Conservation (phyloP, 306 rosid genomes). For the Pterocarpus macrocarpus region DNA sequence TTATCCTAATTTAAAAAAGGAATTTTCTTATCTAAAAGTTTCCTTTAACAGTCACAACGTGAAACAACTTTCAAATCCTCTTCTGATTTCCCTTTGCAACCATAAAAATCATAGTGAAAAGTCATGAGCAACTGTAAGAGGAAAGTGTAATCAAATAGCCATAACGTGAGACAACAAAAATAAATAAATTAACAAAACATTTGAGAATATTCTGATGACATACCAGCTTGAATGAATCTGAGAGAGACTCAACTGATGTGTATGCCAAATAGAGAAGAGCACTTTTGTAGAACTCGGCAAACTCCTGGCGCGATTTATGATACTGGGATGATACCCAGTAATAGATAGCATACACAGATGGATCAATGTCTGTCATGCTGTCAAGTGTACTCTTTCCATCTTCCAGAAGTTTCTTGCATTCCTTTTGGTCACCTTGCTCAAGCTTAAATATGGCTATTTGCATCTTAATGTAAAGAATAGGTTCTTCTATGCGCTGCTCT, state of each 20-base stretch:
- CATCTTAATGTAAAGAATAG: constrained; percentile 91
- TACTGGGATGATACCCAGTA: constrained; percentile 98
- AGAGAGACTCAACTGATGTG: constrained; percentile 94
- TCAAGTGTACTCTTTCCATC: constrained; percentile 95
- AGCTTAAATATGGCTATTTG: constrained; percentile 88
- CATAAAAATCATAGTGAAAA: constrained; percentile 9
- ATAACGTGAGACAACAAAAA: constrained; percentile 5
- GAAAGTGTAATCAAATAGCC: neutral
- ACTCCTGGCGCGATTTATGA: constrained; percentile 84
- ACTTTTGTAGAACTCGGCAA: constrained; percentile 98
- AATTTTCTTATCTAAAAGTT: neutral
- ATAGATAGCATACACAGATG: constrained; percentile 90
- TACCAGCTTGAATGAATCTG: constrained; percentile 99
- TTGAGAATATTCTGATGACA: constrained; percentile 23
- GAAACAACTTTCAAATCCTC: constrained; percentile 11
- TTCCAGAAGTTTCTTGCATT: constrained; percentile 89
- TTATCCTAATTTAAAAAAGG: neutral
- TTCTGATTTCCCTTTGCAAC: constrained; percentile 12
- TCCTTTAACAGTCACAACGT: constrained; percentile 20
- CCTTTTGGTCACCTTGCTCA: constrained; percentile 88
- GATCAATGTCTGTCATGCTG: constrained; percentile 99
- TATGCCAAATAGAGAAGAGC: constrained; percentile 99
- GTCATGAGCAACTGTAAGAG: constrained; percentile 23
- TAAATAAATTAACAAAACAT: constrained; percentile 14
- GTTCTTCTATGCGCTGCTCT: constrained; percentile 96